Percentiles rank a stretch among this genome's conserved stretches.
Evolutionary conservation across 2,329 filamentous ascomycete genomes (phyloP).

Genomic region (Tolypocladium endophyticum): DNA sequence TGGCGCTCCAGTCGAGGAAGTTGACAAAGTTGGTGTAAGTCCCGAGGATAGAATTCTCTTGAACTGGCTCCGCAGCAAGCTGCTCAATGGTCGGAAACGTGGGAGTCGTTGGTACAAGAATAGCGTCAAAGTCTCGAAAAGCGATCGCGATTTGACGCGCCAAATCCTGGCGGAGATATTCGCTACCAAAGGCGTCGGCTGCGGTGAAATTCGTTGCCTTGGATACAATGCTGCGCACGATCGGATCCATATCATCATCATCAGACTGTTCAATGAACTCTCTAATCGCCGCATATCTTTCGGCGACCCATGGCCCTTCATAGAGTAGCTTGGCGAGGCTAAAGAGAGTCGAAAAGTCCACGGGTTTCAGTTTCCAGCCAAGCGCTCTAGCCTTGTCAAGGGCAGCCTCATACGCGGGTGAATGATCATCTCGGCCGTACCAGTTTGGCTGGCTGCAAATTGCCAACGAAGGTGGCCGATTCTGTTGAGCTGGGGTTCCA

Average conservation of each 20-base stretch:
- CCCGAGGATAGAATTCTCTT: slow-evolving; percentile 41
- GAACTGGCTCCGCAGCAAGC: slow-evolving; percentile 39
- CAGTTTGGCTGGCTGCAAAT: slow-evolving; percentile 31
- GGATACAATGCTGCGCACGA: slow-evolving; percentile 25
- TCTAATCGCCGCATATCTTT: slow-evolving; percentile 42
- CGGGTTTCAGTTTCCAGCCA: slow-evolving; percentile 29
- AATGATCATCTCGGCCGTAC: slow-evolving; percentile 22
- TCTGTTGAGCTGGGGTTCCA: slow-evolving; percentile 9
- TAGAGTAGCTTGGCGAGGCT: slow-evolving; percentile 44
- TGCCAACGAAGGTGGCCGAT: slow-evolving; percentile 19
- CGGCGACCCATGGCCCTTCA: slow-evolving; percentile 45
- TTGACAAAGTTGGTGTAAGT: slow-evolving; percentile 52
- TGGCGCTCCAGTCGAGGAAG: slow-evolving; percentile 44
- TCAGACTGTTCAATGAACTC: slow-evolving; percentile 27
- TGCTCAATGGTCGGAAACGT: slow-evolving; percentile 39
- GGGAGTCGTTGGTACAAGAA: slow-evolving; percentile 47
- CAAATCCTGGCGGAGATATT: slow-evolving; percentile 25
- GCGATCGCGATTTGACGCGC: slow-evolving; percentile 27
- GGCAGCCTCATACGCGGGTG: slow-evolving; percentile 31
- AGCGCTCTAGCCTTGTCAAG: slow-evolving; percentile 24
- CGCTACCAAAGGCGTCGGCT: slow-evolving; percentile 32
- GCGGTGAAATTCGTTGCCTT: slow-evolving; percentile 29
- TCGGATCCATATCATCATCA: slow-evolving; percentile 21
- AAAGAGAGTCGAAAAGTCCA: slow-evolving; percentile 39
- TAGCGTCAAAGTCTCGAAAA: slow-evolving; percentile 32